Conservation (phyloP, 2,329 filamentous ascomycete genomes). For the Aspergillus sojae region DNA sequence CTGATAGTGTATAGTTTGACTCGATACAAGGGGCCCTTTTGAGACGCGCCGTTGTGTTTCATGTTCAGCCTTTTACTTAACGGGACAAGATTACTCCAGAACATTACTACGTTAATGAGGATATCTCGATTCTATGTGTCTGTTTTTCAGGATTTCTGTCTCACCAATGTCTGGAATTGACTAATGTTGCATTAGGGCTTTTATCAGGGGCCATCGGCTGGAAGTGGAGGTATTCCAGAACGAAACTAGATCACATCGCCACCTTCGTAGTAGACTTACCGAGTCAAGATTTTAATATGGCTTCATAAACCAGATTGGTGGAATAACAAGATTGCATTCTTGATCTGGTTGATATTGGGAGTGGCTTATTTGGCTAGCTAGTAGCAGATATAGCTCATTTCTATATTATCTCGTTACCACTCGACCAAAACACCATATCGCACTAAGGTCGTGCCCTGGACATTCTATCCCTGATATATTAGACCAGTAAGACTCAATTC, state of each 20-base stretch:
- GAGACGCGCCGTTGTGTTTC: not conserved
- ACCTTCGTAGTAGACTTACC: not conserved
- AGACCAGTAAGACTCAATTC: not conserved
- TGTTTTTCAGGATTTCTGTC: not conserved
- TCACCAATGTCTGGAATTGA: not conserved
- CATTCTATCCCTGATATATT: no score
- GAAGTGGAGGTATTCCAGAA: not conserved
- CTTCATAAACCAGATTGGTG: not conserved
- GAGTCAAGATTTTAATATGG: not conserved
- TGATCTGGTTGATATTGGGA: not conserved
- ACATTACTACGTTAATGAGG: not conserved
- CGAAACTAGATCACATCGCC: not conserved
- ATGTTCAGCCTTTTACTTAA: not conserved
- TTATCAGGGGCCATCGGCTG: not conserved
- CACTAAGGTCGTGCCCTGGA: no score
- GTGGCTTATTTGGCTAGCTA: not conserved
- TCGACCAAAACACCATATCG: no score
- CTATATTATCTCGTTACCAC: not conserved
- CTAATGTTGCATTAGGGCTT: not conserved
- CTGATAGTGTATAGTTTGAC: no score
- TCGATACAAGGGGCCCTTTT: no score
- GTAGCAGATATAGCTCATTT: not conserved
- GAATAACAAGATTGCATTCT: not conserved
- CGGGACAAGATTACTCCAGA: not conserved
- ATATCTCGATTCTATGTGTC: not conserved